These are phyloP conservation scores for Coemansia sp. DNA, from an alignment of 192 early-diverging fungal genomes.

Conservation along the genomic window DNA sequence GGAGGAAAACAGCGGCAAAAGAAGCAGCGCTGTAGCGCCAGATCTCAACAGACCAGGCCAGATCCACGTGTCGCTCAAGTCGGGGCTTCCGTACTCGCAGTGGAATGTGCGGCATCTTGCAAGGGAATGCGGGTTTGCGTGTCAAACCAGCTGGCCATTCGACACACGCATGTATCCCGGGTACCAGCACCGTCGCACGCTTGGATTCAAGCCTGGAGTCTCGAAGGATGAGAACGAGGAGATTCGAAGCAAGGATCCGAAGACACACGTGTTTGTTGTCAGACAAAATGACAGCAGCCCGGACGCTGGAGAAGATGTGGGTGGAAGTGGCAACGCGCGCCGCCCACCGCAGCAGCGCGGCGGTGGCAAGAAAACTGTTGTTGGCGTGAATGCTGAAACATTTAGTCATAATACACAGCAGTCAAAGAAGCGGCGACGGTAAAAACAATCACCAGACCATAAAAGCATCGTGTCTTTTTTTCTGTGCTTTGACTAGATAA, in stretches of 20 bases:
- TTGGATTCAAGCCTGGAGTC: conserved; percentile 87
- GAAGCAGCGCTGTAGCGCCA: conserved; percentile 13
- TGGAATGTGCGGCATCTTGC: conserved; percentile 86
- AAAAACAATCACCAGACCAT: background rate
- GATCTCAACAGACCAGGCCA: conserved; percentile 51
- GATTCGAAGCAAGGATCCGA: conserved; percentile 64
- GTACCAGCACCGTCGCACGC: conserved; percentile 91
- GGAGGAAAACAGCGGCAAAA: conserved; percentile 17
- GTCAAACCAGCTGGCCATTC: conserved; percentile 66
- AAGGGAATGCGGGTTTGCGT: conserved; percentile 62
- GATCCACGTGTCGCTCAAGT: conserved; percentile 86
- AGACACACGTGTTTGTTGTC: conserved; percentile 71
- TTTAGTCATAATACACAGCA: conserved; percentile 1
- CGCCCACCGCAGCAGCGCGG: background rate
- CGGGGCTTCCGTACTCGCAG: conserved; percentile 79
- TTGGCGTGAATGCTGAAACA: conserved; percentile 22
- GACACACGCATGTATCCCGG: conserved; percentile 69
- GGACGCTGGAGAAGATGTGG: background rate
- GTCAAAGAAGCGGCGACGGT: background rate
- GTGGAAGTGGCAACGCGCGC: background rate
- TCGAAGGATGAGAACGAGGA: conserved; percentile 78
- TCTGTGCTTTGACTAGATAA: no score
- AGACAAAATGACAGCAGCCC: conserved; percentile 1
- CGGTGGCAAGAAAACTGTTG: background rate
- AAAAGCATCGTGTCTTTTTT: no score